Base-by-base conservation (phyloP, 768 basidiomycete genomes). In the Austroboletus festivus region DNA sequence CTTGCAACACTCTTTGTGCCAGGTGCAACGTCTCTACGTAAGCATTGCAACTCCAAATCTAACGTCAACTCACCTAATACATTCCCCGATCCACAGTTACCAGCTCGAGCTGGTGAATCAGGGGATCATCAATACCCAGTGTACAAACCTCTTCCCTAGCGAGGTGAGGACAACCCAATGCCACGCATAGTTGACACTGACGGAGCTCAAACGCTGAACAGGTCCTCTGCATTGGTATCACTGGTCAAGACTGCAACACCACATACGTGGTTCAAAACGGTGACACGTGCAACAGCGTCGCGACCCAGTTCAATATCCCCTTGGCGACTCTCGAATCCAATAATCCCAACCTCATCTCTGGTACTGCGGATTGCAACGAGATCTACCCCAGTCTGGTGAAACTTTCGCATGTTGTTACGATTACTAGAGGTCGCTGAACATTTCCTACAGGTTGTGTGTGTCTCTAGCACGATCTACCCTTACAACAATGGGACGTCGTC, bases 301-400 rank as follows among this genome's bases (percentile, higher is more conserved):
- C 74, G 3, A 40, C 50, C 0, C 60, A 49, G 20, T 72, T 73
- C 48, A 71, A 68, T 23, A 76, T 83, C 49, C 58, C 73, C 42
- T 50, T 71, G 53, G 69, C 55, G 31, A 76, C 75, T 19, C 68
- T 89, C 20, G 61, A 72, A 51, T 58, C 71, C 26, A 86, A 87
- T 71, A 88, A 87, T 69, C 85, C 81, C 3, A 82, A 86, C 57
- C 63, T 87, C 47, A 67, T 81, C 63, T 47, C n/a, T n/a, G n/a
- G n/a, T n/a, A 54, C 5, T 11, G 6, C 31, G 10, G 56, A 26
- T 8, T 83, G 82, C 67, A 63, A 61, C 28, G 83, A 83, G 67
- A 72, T 86, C 46, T 80, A 80, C 65, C 62, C 74, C 47, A 75
- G 71, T 40, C 82, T 86, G 75, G 85, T 85, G 54, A 56, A 8